These are phyloP conservation scores for Gnaphalium uliginosum DNA, from an alignment of 129 eudicot genomes.

Conservation along the genomic window DNA sequence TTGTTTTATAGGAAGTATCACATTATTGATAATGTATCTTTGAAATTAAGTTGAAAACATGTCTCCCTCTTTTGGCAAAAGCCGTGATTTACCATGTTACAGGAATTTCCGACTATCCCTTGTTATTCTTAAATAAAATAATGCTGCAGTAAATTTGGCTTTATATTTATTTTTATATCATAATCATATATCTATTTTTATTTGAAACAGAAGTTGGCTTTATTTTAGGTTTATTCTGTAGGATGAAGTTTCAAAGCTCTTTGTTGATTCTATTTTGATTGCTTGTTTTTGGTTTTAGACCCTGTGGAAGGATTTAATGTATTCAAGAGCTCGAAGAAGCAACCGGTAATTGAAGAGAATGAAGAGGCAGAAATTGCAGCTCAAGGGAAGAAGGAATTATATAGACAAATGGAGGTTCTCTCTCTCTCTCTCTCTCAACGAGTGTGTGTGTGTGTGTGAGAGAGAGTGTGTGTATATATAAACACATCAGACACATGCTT, in stretches of 20 bases:
- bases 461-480: not conserved
- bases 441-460: not conserved
- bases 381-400: conserved; percentile 64
- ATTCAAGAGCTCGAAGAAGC: conserved; percentile 58
- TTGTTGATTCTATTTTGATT: conserved; percentile 16
- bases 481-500: not conserved
- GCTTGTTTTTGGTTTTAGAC: conserved; percentile 33
- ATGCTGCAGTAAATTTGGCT: too few relatives aligned
- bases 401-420: conserved; percentile 81
- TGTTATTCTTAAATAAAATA: too few relatives aligned
- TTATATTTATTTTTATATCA: too few relatives aligned
- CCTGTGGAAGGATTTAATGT: conserved; percentile 81
- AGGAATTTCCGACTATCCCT: too few relatives aligned
- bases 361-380: conserved; percentile 40
- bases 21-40: too few relatives aligned
- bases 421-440: too few relatives aligned
- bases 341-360: conserved; percentile 38
- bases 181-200: too few relatives aligned
- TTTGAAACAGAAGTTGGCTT: too few relatives aligned
- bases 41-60: too few relatives aligned
- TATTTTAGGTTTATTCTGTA: not conserved
- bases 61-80: too few relatives aligned
- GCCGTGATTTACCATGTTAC: too few relatives aligned
- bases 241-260: not conserved
- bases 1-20: too few relatives aligned